A percentile compares a stretch with the other conserved stretches of the same genome.
Conservation (phyloP, 805 yeast genomes). For the Kodamaea neixiangensis region DNA sequence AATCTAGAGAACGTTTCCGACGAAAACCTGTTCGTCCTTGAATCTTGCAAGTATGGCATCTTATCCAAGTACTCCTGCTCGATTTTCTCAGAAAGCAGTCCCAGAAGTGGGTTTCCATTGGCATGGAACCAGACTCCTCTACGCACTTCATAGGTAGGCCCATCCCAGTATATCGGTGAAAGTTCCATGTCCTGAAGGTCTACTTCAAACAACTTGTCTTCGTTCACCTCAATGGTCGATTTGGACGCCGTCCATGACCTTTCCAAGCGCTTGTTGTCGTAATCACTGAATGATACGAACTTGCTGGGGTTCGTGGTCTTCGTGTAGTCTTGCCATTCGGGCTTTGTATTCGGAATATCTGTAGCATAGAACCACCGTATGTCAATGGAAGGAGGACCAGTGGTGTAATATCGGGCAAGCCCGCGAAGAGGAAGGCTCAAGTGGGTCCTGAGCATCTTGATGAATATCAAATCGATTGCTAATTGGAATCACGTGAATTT, state of each 20-base stretch:
- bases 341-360: constrained; percentile 72
- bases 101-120: constrained; percentile 56
- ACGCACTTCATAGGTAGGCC: constrained; percentile 79
- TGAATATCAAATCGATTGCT: background rate
- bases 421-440: background rate
- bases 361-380: constrained; percentile 81
- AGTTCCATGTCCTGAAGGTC: constrained; percentile 56
- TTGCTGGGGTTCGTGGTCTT: constrained; percentile 53
- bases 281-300: constrained; percentile 65
- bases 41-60: constrained; percentile 11
- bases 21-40: constrained; percentile 7
- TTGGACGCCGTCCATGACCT: constrained; percentile 29
- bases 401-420: background rate
- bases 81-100: constrained; percentile 52
- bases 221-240: constrained; percentile 61
- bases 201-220: constrained; percentile 77
- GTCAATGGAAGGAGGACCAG: background rate
- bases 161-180: constrained; percentile 82
- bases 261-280: constrained; percentile 68
- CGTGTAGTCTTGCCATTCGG: constrained; percentile 55
- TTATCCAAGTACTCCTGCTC: constrained; percentile 55
- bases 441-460: constrained; percentile 11
- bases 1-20: constrained; percentile 21
- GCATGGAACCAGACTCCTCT: constrained; percentile 82
- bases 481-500: background rate